Conservation (phyloP, 176 grass and related monocot species). For the Triticum urartu region DNA sequence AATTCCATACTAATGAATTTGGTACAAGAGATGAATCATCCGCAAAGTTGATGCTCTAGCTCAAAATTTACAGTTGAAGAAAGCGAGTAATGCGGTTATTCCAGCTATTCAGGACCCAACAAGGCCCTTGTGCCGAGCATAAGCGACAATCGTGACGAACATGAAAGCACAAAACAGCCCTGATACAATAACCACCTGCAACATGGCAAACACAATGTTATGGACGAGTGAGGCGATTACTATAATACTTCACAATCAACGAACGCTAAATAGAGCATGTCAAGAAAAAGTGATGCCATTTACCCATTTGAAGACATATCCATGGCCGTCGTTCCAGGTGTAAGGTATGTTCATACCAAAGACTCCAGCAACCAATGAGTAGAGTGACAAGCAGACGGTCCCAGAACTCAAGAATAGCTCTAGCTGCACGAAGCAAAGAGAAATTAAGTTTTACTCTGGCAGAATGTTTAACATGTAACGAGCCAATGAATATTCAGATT, state of each 20-base stretch:
- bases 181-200: constrained; percentile 71
- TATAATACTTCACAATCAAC: not conserved
- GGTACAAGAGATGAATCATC: constrained; percentile 45
- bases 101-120: constrained; percentile 75
- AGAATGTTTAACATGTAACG: not conserved
- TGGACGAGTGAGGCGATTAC: not conserved
- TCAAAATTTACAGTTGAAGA: constrained; percentile 42
- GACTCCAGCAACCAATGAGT: constrained; percentile 85
- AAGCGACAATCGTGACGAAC: constrained; percentile 77
- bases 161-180: constrained; percentile 59
- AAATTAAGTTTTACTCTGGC: not conserved
- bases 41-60: constrained; percentile 31
- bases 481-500: constrained; percentile 1
- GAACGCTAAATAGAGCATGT: not conserved
- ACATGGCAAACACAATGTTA: constrained; percentile 28
- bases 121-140: constrained; percentile 98
- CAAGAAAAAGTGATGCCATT: not conserved
- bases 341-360: constrained; percentile 99
- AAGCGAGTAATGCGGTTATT: constrained; percentile 33
- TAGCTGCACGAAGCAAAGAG: constrained; percentile 43
- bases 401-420: constrained; percentile 98
- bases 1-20: constrained; percentile 34
- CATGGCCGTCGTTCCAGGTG: constrained; percentile 78
- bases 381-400: constrained; percentile 74
- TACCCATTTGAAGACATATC: constrained; percentile 94